phyloP scores from a whole-genome alignment of 768 basidiomycete species.

The Boletus pseudo-olivaceus region DNA sequence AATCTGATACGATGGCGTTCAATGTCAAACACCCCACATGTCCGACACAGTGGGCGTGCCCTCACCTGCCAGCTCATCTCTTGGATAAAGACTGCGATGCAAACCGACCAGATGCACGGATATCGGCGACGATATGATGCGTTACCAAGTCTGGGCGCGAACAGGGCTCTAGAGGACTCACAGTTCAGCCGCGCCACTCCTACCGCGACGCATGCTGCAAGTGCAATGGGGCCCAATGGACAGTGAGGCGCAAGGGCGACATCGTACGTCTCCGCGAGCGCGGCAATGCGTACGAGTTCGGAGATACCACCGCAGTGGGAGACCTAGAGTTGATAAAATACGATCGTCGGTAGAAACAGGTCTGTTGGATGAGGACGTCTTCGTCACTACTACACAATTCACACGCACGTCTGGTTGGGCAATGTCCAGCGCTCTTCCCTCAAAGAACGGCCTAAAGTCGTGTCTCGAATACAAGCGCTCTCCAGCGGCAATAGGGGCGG shows the following conservation, averaged over 20 bases:
- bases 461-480: constrained; percentile 61
- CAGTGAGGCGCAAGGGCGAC: constrained; percentile 72
- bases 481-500: constrained; percentile 60
- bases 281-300: constrained; percentile 55
- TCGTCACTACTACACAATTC: neutral
- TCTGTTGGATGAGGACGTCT: neutral
- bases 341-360: neutral
- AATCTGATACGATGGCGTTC: constrained; percentile 38
- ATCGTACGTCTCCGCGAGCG: constrained; percentile 64
- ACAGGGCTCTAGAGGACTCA: constrained; percentile 24
- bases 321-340: constrained; percentile 32
- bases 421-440: constrained; percentile 61
- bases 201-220: constrained; percentile 68
- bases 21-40: neutral
- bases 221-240: constrained; percentile 66
- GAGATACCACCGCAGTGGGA: constrained; percentile 60
- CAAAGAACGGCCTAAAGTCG: constrained; percentile 65
- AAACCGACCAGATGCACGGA: neutral
- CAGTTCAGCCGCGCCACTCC: constrained; percentile 59
- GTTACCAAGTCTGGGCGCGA: neutral
- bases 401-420: constrained; percentile 61
- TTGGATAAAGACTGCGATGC: constrained; percentile 49
- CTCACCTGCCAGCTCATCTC: constrained; percentile 61
- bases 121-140: neutral
- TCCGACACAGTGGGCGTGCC: neutral